Base-by-base conservation (phyloP, 495 filamentous ascomycete genomes). In the Trichoderma gamsii region DNA sequence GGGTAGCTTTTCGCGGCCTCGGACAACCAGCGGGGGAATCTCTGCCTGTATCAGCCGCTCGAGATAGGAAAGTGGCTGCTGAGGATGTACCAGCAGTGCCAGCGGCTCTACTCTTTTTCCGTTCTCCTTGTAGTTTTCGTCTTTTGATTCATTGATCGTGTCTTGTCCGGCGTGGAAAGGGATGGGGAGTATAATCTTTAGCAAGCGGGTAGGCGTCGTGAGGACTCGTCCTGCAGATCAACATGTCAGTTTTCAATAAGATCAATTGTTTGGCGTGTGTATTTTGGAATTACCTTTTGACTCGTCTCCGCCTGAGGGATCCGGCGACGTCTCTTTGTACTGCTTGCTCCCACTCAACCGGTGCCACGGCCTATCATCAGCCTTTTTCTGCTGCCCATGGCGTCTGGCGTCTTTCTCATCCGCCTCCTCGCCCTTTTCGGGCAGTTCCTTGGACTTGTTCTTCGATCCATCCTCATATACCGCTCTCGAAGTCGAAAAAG, bases 31-130 rank as follows among this genome's bases (percentile, higher is more conserved):
- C 0, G 85, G 84, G 0, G 93, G 92, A 0, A 97, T 74, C 76
- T 97, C 93, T 69, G 92, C 87, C 77, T 97, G 94, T 69, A 97
- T 92, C 3, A 98, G 80, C 3, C 90, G 89, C 76, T 97, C 92
- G 51, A 97, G 87, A 76, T 97, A 96, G 35, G 92, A 97, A 18
- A 98, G 82, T 0, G 94, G 93, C 76, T 98, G 93, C 71, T 95
- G 91, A 0, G 94, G 92, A 76, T 98, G 93, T 7, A 97, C 83
- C 8, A 98, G 86, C 2, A 98, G 86, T 8, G 93, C 92, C 8
- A 97, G 85, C 0, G 93, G 91, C 74, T 95, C 91, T 38, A 92
- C 84, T 78, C 84, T 84, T 32, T 85, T 79, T 69, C 90, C 77
- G 9, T 78, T 76, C 15, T 81, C 71, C 38, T 77, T 72, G 21